A percentile compares a stretch with the other conserved stretches of the same genome.
Conservation (phyloP, 2,329 filamentous ascomycete genomes). For the Hymenoscyphus repandus region DNA sequence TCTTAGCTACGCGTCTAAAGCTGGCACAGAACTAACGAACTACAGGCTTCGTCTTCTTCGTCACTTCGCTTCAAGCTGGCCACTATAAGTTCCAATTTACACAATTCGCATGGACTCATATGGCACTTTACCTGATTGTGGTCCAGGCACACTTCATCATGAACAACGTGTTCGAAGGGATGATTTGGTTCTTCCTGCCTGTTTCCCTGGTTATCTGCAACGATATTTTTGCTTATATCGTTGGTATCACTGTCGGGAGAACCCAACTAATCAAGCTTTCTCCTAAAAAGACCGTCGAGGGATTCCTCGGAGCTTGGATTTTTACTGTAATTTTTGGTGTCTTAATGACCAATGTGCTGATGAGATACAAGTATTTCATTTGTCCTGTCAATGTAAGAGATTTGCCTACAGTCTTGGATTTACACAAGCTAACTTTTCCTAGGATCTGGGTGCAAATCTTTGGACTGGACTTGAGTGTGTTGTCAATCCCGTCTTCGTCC, state of each 20-base stretch:
- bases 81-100: constrained; percentile 99
- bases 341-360: constrained; percentile 74
- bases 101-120: constrained; percentile 98
- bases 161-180: constrained; percentile 99
- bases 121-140: constrained; percentile 96
- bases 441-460: constrained; percentile 86
- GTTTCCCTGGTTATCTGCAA: constrained; percentile 95
- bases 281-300: constrained; percentile 98
- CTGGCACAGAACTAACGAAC: constrained; percentile 24
- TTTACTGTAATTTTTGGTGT: constrained; percentile 87
- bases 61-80: constrained; percentile 86
- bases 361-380: constrained; percentile 94
- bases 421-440: constrained; percentile 13
- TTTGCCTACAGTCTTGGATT: background rate
- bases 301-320: constrained; percentile 93
- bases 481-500: constrained; percentile 85
- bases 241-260: constrained; percentile 91
- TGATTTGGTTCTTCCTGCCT: constrained; percentile 99
- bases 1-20: background rate
- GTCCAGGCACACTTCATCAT: constrained; percentile 99
- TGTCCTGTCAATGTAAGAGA: constrained; percentile 79
- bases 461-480: constrained; percentile 86
- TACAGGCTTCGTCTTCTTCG: constrained; percentile 94
- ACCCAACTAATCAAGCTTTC: constrained; percentile 97
- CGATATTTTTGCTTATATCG: constrained; percentile 97